Evolutionary conservation across 192 early-diverging fungal genomes (phyloP), one percentile per base, ranked within the genome.

Genomic region (Coemansia sp.): DNA sequence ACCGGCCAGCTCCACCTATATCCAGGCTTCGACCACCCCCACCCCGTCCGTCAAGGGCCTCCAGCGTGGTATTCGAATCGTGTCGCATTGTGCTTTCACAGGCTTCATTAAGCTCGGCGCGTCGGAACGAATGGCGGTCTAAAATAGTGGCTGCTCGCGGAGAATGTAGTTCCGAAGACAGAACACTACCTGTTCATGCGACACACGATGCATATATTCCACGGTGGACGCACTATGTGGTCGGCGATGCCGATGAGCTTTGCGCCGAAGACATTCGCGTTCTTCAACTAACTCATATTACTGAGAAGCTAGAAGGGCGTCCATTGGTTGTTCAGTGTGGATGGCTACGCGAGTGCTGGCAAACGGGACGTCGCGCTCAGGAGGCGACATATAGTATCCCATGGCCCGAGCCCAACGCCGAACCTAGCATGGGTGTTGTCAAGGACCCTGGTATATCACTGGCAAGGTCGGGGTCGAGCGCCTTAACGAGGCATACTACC

Each of bases 321-420:
- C 63, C 63, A n/a, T 6, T 60, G 17, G 57, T 77, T 4, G 62
- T 72, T 24, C 36, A 41, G 45, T 40, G 44, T 29, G 56, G 62
- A 5, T 77, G 75, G 75, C 69, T 77, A 19, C 27, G 62, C 11
- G 75, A 51, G 4, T 77, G 75, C 62, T 77, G 75, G 69, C 39
- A 39, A 9, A 36, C 69, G 1, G 63, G 67, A 33, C 27, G 44
- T 27, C 60, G 35, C 10, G 54, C 59, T 17, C 54, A 50, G 16
- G 75, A 68, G 44, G n/a, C 36, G 17, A 27, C 44, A 27, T 77
- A 57, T 14, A 42, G 34, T 11, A 24, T 72, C 16, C 13, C 44
- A 13, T 72, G 63, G 70, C 63, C 69, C 17, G 53, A 53, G 19
- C 36, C 2, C 13, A 36, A 17, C 6, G 24, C 56, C 7, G 40